Evolutionary conservation across 352 stramenopile species (phyloP), one percentile per base, ranked within the genome.

Genomic region (Plasmopara halstedii): DNA sequence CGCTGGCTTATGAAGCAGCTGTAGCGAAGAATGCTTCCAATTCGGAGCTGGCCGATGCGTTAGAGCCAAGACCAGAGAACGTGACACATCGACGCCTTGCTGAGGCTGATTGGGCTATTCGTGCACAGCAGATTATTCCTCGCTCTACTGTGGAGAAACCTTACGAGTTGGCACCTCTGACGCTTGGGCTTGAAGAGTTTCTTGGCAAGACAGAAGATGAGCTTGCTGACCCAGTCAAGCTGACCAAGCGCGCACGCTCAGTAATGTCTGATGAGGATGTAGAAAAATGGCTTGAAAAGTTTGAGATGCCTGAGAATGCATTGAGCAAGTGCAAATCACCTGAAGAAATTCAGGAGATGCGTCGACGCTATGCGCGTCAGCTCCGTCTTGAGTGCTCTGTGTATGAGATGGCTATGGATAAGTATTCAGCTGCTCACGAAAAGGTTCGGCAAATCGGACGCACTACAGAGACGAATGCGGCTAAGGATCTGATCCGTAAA

Each of bases 331-430:
- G 74, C 50, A 41, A 52, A 10, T 78, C 60, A 9, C 36, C 46
- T 0, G 56, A 83, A 17, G 58, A 85, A 50, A 41, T 82, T 13
- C 53, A 80, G 41, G 56, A 85, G 34, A 38, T 90, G 42, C 67
- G 76, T 27, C 70, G 73, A 13, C 67, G 79, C 26, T 88, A 86
- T 45, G 79, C 79, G 42, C 73, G 78, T 14, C 79, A 90, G 53
- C 58, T 90, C 34, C 69, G 79, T 8, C 67, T 90, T 6, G 79
- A 90, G 50, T 85, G 73, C 53, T 81, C 75, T 2, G 77, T 88
- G 37, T 88, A 87, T 54, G 73, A 85, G 38, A 85, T 90, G 75
- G 77, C 79, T 4, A 65, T 86, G 55, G 70, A 83, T 34, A 86
- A 83, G 53, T 75, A 70, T 50, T 60, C 72, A 37, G 21, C 50